phyloP scores from a whole-genome alignment of 2,329 filamentous ascomycete genomes.

The Ophiostoma australiae region DNA sequence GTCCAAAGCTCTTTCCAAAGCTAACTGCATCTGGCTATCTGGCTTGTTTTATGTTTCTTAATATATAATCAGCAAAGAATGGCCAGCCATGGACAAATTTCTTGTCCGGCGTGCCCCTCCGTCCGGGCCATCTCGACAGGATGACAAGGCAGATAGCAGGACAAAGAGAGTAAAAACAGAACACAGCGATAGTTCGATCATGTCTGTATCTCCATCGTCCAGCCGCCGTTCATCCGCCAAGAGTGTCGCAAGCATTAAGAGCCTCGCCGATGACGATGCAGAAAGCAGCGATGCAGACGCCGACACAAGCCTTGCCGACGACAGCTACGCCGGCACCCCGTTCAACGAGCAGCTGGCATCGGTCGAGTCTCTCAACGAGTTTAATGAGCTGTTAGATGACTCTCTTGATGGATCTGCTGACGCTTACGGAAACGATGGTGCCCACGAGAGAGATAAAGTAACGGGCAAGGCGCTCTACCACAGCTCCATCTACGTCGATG shows the following conservation, averaged over 20 bases:
- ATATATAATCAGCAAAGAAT: slow-evolving; percentile 11
- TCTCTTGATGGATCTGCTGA: background rate
- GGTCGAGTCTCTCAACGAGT: slow-evolving; percentile 24
- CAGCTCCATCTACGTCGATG: slow-evolving; percentile 93
- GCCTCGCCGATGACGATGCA: background rate
- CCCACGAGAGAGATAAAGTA: background rate
- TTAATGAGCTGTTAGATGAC: slow-evolving; percentile 17
- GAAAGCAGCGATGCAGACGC: slow-evolving; percentile 1
- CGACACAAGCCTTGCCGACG: slow-evolving; percentile 1
- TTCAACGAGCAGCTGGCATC: slow-evolving; percentile 13
- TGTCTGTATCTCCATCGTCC: background rate
- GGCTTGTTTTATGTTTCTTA: background rate
- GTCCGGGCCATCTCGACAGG: background rate
- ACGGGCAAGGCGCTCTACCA: slow-evolving; percentile 63
- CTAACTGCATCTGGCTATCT: too few relatives aligned
- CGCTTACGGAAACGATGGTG: background rate
- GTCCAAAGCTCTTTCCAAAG: background rate
- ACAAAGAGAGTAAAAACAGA: slow-evolving; percentile 17
- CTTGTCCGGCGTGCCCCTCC: slow-evolving; percentile 17
- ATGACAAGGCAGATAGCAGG: slow-evolving; percentile 3
- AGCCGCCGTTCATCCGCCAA: background rate
- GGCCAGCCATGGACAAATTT: slow-evolving; percentile 22
- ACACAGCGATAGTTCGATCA: background rate
- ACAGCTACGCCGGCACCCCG: background rate
- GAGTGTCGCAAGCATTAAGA: background rate